Percentiles rank a stretch among this genome's conserved stretches.
These are phyloP conservation scores for Coemansia sp. DNA, from an alignment of 192 early-diverging fungal genomes.

Conservation along the genomic window DNA sequence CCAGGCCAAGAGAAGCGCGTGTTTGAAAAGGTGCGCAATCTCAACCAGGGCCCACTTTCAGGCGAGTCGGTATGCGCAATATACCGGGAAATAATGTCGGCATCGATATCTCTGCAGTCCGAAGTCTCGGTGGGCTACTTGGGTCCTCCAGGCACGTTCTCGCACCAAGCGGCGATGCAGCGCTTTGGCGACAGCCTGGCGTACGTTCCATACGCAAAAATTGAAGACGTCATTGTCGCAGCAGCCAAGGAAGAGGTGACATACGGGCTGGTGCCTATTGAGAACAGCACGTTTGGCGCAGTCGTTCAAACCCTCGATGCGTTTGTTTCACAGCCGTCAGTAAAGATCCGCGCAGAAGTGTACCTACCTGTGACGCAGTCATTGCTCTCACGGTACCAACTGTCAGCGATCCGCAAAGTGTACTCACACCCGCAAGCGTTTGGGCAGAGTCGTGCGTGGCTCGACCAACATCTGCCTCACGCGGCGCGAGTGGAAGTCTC, in stretches of 20 bases:
- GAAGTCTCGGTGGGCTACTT: conserved; percentile 84
- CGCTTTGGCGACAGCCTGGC: conserved; percentile 79
- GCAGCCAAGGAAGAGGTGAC: conserved; percentile 71
- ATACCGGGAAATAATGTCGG: conserved; percentile 85
- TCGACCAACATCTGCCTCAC: conserved; percentile 68
- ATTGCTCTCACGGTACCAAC: conserved; percentile 67
- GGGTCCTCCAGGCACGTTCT: conserved; percentile 87
- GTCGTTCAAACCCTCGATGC: conserved; percentile 83
- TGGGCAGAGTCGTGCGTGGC: conserved; percentile 78
- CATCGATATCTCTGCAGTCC: conserved; percentile 79
- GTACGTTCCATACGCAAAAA: conserved; percentile 66
- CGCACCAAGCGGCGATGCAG: conserved; percentile 81
- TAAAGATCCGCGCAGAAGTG: conserved; percentile 75
- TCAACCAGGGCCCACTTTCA: conserved; percentile 80
- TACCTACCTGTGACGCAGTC: conserved; percentile 83
- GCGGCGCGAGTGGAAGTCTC: conserved; percentile 72
- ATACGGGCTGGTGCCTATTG: conserved; percentile 93
- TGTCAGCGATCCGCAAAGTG: conserved; percentile 70
- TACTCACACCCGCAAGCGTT: conserved; percentile 78
- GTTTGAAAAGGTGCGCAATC: conserved; percentile 66
- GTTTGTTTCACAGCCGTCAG: conserved; percentile 59
- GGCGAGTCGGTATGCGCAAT: conserved; percentile 68
- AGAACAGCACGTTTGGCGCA: conserved; percentile 88
- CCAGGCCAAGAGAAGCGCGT: conserved; percentile 77
- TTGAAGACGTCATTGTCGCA: conserved; percentile 78